Percentiles rank a stretch among this genome's conserved stretches.
Conservation (phyloP, 768 basidiomycete genomes). For the Russula earlei region DNA sequence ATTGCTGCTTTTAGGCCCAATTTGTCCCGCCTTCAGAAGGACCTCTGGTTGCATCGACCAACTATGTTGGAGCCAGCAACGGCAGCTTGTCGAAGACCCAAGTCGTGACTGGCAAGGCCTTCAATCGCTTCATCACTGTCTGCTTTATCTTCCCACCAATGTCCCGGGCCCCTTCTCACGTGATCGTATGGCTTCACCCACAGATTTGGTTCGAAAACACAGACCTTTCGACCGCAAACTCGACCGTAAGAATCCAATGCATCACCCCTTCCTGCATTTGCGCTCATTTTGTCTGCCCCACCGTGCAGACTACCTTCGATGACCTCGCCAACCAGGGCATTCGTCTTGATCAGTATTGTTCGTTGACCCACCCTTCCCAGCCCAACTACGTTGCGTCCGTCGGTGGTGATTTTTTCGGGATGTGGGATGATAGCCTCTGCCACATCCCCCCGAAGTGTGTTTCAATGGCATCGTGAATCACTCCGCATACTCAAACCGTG, state of each 20-base stretch:
- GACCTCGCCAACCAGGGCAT: slow-evolving; percentile 43
- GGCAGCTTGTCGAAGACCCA: slow-evolving; percentile 33
- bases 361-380: slow-evolving; percentile 48
- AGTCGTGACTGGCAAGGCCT: slow-evolving; percentile 34
- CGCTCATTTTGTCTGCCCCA: slow-evolving; percentile 16
- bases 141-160: neutral
- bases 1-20: slow-evolving; percentile 9
- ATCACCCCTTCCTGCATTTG: neutral
- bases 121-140: slow-evolving; percentile 36
- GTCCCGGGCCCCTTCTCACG: neutral
- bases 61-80: slow-evolving; percentile 37
- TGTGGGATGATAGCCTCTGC: slow-evolving; percentile 34
- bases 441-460: slow-evolving; percentile 22
- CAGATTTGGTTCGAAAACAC: slow-evolving; percentile 60
- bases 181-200: too few species aligned
- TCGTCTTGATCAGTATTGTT: slow-evolving; percentile 34
- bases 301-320: slow-evolving; percentile 24
- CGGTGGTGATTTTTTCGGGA: slow-evolving; percentile 47
- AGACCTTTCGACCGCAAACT: slow-evolving; percentile 32
- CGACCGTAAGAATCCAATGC: slow-evolving; percentile 1
- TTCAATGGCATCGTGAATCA: neutral
- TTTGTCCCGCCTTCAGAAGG: slow-evolving; percentile 26
- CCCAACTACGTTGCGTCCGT: slow-evolving; percentile 47
- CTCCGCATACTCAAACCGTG: neutral
- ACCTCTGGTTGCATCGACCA: slow-evolving; percentile 25